A percentile compares a stretch with the other conserved stretches of the same genome.
Conservation (phyloP, 176 grass and related monocot genomes). For the Phoenix roebelenii region DNA sequence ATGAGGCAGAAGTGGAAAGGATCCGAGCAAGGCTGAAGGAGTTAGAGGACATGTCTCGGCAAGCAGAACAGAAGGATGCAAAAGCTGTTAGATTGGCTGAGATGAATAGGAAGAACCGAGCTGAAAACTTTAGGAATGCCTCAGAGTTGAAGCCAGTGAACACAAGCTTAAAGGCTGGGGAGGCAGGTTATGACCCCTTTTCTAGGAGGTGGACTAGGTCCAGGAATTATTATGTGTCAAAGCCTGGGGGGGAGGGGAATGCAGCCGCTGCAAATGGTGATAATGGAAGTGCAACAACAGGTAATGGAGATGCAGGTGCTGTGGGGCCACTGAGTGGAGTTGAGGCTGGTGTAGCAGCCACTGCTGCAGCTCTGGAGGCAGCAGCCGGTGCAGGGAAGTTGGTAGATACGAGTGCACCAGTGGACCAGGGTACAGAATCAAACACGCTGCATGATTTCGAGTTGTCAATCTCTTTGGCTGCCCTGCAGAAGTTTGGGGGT, state of each 20-base stretch:
- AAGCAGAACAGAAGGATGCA: conserved; percentile 39
- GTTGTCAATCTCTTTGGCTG: conserved; percentile 59
- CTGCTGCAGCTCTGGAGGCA: conserved; percentile 60
- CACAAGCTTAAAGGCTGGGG: conserved; percentile 70
- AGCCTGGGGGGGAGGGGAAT: conserved; percentile 34
- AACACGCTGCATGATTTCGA: conserved; percentile 78
- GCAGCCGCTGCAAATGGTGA: conserved; percentile 29
- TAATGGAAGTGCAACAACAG: not conserved
- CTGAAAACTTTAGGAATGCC: conserved; percentile 91
- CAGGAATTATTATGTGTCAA: conserved; percentile 71
- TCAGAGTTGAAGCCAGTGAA: conserved; percentile 89
- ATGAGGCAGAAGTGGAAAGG: conserved; percentile 52
- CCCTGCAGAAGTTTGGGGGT: conserved; percentile 50
- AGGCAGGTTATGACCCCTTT: conserved; percentile 94
- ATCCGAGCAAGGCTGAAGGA: conserved; percentile 51
- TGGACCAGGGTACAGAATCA: conserved; percentile 67
- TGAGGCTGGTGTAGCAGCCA: conserved; percentile 42
- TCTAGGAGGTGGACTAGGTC: conserved; percentile 97
- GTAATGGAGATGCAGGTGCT: conserved; percentile 28
- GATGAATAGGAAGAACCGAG: conserved; percentile 90
- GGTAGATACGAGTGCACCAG: conserved; percentile 73
- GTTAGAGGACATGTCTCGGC: conserved; percentile 36
- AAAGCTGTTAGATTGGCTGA: conserved; percentile 90
- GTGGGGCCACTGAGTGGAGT: not conserved
- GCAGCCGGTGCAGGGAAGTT: conserved; percentile 86